Conservation (phyloP, 257 asterid genomes). For the Buddleja alternifolia region DNA sequence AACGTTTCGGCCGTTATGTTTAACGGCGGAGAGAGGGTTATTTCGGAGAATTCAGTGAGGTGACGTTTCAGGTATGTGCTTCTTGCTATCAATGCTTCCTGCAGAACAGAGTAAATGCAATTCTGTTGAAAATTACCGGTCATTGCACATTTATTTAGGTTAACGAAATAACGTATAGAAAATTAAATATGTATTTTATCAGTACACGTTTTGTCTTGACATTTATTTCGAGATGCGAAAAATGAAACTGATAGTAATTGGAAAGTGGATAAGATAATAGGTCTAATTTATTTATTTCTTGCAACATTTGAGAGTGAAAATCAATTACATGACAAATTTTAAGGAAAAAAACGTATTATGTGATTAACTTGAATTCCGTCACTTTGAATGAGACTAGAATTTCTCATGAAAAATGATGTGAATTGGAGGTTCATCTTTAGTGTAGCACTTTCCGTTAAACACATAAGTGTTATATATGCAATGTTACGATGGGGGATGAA, state of each 20-base stretch:
- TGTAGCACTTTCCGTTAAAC: too few relatives aligned
- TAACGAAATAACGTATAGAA: slow-evolving; percentile 28
- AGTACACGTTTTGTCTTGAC: too few relatives aligned
- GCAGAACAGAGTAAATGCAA: slow-evolving; percentile 44
- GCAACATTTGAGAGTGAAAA: too few relatives aligned
- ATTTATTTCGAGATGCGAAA: too few relatives aligned
- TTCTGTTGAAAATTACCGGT: slow-evolving; percentile 18
- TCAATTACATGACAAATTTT: too few relatives aligned
- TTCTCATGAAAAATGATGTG: too few relatives aligned
- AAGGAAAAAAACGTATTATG: too few relatives aligned
- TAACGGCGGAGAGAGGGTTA: slow-evolving; percentile 82
- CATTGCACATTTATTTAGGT: slow-evolving; percentile 43
- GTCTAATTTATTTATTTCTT: neutral
- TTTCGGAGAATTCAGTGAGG: slow-evolving; percentile 51
- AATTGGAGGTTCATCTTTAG: too few relatives aligned
- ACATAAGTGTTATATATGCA: too few relatives aligned
- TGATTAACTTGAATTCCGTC: too few relatives aligned
- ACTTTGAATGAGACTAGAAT: too few relatives aligned
- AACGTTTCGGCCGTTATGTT: slow-evolving; percentile 76
- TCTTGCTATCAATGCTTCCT: slow-evolving; percentile 64
- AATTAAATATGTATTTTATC: slow-evolving; percentile 1
- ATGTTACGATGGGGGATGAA: too few relatives aligned
- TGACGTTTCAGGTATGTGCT: slow-evolving; percentile 65
- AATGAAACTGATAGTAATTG: neutral
- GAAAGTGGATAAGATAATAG: neutral